Evolutionary conservation across 495 filamentous ascomycete genomes (phyloP), one percentile per base, ranked within the genome.

Genomic region (Talaromyces thailandensis): DNA sequence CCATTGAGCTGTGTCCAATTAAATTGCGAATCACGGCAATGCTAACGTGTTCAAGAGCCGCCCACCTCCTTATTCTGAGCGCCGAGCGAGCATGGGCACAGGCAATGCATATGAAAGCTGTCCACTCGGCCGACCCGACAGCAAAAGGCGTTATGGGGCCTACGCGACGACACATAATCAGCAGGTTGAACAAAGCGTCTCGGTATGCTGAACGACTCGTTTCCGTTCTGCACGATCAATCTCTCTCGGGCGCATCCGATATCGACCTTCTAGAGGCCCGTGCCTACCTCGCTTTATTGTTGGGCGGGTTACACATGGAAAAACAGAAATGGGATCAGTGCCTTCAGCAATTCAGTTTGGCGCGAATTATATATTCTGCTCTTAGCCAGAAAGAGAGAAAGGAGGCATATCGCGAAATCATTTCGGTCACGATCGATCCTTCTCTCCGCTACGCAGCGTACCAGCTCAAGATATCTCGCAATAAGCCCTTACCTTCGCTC

Each of bases 1-100:
- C 12, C 4, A 56, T 52, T 50, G n/a, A 29, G 31, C 35, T 62
- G 9, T 23, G n/a, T 18, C 43, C 28, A 6, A 12, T 55, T 14
- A 45, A 52, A 2, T 37, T 37, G 4, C 32, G 14, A 28, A 48
- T 21, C 52, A 62, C 24, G 37, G 65, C 71, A 61, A 76, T 45
- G 25, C n/a, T 59, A 55, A 25, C 60, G 25, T 14, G 48, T 62
- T 58, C 28, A 62, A 96, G 93, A 68, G 93, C 87, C 70, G 84
- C 89, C 43, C 81, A 91, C 63, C 82, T 96, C 48, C 80, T 93
- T 48, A 82, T 99, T 60, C 84, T 96, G 65, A 88, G 86, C 32
- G 84, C 92, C 62, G 95, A 99, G 76, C 84, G 95, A 65, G 91
- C 95, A 58, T 98, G 95, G 92, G 95, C 95, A 1, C 87, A 96